phyloP scores from a whole-genome alignment of 2,329 filamentous ascomycete genomes.

The Beauveria australis region DNA sequence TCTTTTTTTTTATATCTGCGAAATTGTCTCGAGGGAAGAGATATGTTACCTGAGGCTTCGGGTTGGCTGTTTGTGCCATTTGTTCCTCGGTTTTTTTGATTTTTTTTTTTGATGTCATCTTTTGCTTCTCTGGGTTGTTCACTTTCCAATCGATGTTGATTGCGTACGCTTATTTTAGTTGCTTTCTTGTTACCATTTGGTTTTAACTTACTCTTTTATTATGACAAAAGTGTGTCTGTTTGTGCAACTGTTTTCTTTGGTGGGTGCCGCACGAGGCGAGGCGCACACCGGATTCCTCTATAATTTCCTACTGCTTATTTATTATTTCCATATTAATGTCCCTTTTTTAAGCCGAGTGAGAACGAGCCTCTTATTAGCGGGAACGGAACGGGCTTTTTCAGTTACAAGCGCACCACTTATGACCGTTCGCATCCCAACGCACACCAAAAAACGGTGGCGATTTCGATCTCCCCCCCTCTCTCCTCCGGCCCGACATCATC shows the following conservation, averaged over 20 bases:
- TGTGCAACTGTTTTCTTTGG: neutral
- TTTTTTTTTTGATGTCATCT: neutral
- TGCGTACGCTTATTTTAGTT: conserved; percentile 5
- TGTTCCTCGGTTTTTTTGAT: neutral
- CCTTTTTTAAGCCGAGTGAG: too few species aligned
- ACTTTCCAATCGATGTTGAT: neutral
- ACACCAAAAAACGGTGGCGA: too few species aligned
- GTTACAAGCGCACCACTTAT: too few species aligned
- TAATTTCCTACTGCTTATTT: too few species aligned
- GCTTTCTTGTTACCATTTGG: neutral
- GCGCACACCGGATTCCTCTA: too few species aligned
- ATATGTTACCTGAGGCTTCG: neutral
- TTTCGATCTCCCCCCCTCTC: too few species aligned
- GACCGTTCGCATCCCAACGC: too few species aligned
- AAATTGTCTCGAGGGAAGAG: conserved; percentile 2
- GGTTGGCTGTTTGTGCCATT: conserved; percentile 9
- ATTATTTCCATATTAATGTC: too few species aligned
- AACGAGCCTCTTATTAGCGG: too few species aligned
- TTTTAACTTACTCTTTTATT: neutral
- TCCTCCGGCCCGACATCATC: neutral
- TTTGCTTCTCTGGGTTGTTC: conserved; percentile 1
- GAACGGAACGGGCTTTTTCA: too few species aligned
- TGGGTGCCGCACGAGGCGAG: neutral
- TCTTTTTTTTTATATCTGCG: conserved; percentile 11
- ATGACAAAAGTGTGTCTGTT: neutral